A percentile compares a stretch with the other conserved stretches of the same genome.
phyloP scores from a whole-genome alignment of 257 asterid genomes.

The Rubia yunnanensis region DNA sequence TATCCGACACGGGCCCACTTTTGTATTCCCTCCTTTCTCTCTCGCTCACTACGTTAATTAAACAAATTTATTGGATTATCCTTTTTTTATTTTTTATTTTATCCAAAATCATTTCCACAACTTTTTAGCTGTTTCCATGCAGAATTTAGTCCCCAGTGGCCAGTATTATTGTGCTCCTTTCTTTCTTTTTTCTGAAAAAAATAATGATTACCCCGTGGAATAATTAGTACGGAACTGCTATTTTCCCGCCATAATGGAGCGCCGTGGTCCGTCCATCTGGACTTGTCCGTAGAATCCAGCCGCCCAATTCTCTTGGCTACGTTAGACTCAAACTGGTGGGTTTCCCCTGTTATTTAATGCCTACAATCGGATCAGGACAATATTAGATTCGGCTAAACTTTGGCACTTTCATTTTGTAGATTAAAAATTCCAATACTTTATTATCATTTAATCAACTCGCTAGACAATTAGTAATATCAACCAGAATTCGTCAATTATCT shows the following conservation, averaged over 20 bases:
- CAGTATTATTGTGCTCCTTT: neutral
- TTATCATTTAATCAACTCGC: too few relatives aligned
- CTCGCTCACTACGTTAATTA: neutral
- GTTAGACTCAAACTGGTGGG: neutral
- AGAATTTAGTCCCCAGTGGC: neutral
- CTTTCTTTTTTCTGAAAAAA: neutral
- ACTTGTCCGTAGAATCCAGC: neutral
- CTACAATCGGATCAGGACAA: too few relatives aligned
- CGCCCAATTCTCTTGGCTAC: slow-evolving; percentile 4
- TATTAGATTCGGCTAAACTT: too few relatives aligned
- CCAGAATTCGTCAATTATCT: too few relatives aligned
- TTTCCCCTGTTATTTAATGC: too few relatives aligned
- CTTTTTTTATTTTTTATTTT: too few relatives aligned
- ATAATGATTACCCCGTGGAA: neutral
- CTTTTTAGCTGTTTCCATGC: slow-evolving; percentile 4
- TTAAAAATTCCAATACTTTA: too few relatives aligned
- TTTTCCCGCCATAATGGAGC: slow-evolving; percentile 37
- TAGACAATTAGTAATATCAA: too few relatives aligned
- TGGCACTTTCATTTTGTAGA: too few relatives aligned
- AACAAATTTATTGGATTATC: neutral
- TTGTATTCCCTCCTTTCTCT: slow-evolving; percentile 5
- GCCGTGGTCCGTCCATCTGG: slow-evolving; percentile 22
- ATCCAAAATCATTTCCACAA: neutral
- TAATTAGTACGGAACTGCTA: neutral
- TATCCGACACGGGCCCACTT: slow-evolving; percentile 27